Conservation (phyloP, 495 filamentous ascomycete genomes). For the Xylaria palmicola region DNA sequence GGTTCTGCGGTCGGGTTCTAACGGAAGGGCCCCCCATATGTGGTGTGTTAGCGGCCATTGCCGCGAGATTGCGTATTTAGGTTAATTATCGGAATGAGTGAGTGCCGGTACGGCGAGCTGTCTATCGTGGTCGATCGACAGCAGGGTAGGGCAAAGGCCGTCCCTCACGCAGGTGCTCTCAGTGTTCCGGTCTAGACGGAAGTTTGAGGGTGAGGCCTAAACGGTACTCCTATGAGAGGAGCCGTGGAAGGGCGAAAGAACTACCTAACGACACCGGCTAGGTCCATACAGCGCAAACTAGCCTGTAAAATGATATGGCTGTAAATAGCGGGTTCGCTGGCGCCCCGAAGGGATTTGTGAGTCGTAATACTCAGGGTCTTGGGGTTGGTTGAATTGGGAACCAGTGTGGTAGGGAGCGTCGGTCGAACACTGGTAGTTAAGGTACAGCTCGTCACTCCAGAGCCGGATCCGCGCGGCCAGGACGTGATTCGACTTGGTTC, state of each 20-base stretch:
- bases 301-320: background rate
- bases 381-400: no score
- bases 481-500: no score
- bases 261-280: constrained; percentile 25
- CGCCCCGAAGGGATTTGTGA: background rate
- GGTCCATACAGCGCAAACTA: constrained; percentile 23
- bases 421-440: no score
- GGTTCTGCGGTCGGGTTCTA: constrained; percentile 31
- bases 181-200: background rate
- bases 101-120: background rate
- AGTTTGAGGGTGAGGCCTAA: background rate
- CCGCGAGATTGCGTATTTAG: constrained; percentile 24
- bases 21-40: constrained; percentile 39
- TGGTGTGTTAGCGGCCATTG: constrained; percentile 51
- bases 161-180: background rate
- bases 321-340: background rate
- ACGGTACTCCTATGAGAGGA: background rate
- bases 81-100: no score
- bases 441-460: no score
- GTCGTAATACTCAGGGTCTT: background rate
- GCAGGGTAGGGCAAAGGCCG: background rate
- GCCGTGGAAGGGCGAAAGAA: constrained; percentile 27
- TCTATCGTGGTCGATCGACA: background rate
- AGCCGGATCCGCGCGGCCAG: no score
- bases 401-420: no score